phyloP scores from a whole-genome alignment of 805 yeast species.

The Metschnikowia continentalis region DNA sequence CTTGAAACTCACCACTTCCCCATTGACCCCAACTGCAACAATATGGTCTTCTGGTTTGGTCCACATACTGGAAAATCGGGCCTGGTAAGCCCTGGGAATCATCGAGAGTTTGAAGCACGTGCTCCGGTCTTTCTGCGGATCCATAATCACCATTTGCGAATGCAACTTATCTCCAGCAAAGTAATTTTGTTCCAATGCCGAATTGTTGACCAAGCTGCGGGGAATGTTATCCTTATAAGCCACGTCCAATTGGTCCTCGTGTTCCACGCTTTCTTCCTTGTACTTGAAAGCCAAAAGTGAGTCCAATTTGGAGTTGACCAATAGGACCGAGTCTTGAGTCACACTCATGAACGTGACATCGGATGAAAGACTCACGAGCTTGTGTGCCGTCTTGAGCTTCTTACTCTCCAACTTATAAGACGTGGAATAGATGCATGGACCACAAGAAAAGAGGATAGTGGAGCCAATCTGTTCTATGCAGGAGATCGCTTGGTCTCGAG shows the following conservation, averaged over 20 bases:
- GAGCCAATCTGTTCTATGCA: constrained; percentile 32
- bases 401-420: constrained; percentile 31
- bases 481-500: constrained; percentile 29
- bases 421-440: constrained; percentile 27
- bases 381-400: constrained; percentile 25
- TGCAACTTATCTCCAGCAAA: constrained; percentile 35
- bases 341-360: constrained; percentile 25
- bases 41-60: constrained; percentile 10
- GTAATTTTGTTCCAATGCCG: constrained; percentile 19
- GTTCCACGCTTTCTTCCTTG: background rate
- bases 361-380: constrained; percentile 27
- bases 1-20: constrained; percentile 25
- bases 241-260: constrained; percentile 7
- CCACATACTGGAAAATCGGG: constrained; percentile 24
- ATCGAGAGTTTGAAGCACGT: constrained; percentile 21
- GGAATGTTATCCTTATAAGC: constrained; percentile 31
- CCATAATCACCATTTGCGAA: constrained; percentile 28
- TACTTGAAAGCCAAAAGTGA: constrained; percentile 30
- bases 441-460: constrained; percentile 32
- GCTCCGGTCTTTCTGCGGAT: constrained; percentile 5
- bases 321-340: constrained; percentile 15
- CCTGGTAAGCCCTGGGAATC: constrained; percentile 31
- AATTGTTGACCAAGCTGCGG: constrained; percentile 30
- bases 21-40: constrained; percentile 34
- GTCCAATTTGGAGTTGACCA: constrained; percentile 32